Evolutionary conservation across 371 early-diverging fungal species (phyloP).

Genomic region (Parasitella parasitica): DNA sequence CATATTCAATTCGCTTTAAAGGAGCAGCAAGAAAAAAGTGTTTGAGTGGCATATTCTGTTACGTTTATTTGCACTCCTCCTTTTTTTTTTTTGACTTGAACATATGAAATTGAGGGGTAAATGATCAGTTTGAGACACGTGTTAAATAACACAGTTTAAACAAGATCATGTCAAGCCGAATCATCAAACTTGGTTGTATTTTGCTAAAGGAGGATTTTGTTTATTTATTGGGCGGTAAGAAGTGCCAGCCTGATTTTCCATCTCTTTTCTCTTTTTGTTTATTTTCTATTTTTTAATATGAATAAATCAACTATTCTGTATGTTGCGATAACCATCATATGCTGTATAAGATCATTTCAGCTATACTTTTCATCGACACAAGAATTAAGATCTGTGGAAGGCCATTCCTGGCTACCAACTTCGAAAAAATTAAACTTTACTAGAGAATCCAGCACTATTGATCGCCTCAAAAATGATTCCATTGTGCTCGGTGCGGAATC

Average conservation of each 20-base stretch:
- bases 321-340: slow-evolving; percentile 15
- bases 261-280: not conserved
- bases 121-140: not conserved
- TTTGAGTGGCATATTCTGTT: not conserved
- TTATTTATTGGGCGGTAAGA: not conserved
- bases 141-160: not conserved
- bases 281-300: not conserved
- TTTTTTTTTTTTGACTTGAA: not conserved
- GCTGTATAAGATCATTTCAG: slow-evolving; percentile 26
- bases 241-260: not conserved
- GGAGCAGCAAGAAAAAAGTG: not conserved
- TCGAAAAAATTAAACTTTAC: not conserved
- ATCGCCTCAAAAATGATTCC: slow-evolving; percentile 10
- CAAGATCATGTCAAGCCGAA: slow-evolving; percentile 8
- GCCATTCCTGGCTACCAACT: slow-evolving; percentile 8
- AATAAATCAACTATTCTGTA: slow-evolving; percentile 7
- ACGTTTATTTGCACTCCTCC: not conserved
- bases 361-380: slow-evolving; percentile 29
- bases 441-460: not conserved
- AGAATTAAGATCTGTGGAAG: slow-evolving; percentile 20
- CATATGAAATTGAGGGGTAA: not conserved
- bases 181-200: not conserved
- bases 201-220: not conserved
- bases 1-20: not conserved
- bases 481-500: slow-evolving; percentile 40